Evolutionary conservation across 148 eudicot genomes (phyloP), one percentile per base, ranked within the genome.

Genomic region (Rhododendron henanense): DNA sequence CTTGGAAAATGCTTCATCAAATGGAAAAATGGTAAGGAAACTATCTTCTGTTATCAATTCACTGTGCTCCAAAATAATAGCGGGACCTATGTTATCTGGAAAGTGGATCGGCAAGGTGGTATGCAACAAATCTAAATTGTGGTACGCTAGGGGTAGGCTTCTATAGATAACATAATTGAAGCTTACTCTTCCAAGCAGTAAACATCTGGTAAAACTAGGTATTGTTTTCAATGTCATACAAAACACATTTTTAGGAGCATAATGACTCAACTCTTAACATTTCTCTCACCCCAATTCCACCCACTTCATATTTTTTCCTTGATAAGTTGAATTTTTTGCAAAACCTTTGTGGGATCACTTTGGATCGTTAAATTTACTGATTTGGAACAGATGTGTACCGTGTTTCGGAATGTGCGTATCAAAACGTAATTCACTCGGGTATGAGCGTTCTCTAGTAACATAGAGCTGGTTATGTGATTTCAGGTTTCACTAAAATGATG

Each of bases 11-110:
- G 78, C 91, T 84, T 90, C 90, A 57, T 88, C 95, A 41, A 65
- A 82, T 74, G 91, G 92, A 82, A 87, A 85, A 90, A 89, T 67
- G 91, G 99, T 95, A 85, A 92, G 93, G 45, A 78, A 75, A 75
- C 21, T 57, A 31, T n/a, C 61, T 41, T 47, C 5, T 23, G 25
- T 82, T n/a, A 10, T 28, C 76, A 5, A 14, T 9, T 33, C 76
- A 4, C 44, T 50, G 1, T 67, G n/a, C 76, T 74, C 13, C 47
- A 15, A 75, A 74, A 18, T 75, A 75, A 75, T 75, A 37, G 79
- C 9, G 15, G 47, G 79, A 7, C 48, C 39, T 25, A 67, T 67
- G 1, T 10, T 67, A 28, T 23, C 65, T 59, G 35, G 33, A 67
- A 67, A 25, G 74, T 25, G 74, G 74, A 67, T n/a, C 1, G 33